Conservation (phyloP, 441 rosid species). For the Syzygium malaccense region DNA sequence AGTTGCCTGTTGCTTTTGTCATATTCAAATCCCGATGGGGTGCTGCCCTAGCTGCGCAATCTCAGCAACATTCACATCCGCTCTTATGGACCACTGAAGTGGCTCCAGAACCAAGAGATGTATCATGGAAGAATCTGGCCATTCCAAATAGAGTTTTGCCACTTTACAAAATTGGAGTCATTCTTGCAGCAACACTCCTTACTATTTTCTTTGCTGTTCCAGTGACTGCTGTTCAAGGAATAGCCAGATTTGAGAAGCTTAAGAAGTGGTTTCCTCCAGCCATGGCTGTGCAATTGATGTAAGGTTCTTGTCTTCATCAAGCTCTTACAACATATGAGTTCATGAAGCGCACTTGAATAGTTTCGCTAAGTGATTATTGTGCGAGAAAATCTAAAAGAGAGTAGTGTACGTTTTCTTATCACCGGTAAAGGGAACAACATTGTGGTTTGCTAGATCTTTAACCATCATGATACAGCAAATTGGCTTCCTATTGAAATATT, state of each 20-base stretch:
- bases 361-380: neutral
- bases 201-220: slow-evolving; percentile 84
- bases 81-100: slow-evolving; percentile 62
- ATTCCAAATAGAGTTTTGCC: slow-evolving; percentile 47
- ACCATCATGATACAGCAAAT: neutral
- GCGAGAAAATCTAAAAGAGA: neutral
- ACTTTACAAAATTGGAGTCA: slow-evolving; percentile 51
- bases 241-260: slow-evolving; percentile 77
- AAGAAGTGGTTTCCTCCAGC: slow-evolving; percentile 91
- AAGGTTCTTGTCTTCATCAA: slow-evolving; percentile 12
- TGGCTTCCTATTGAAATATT: neutral
- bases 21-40: slow-evolving; percentile 69
- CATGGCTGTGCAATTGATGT: slow-evolving; percentile 77
- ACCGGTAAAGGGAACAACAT: neutral
- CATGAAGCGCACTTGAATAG: neutral
- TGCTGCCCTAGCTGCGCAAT: slow-evolving; percentile 69
- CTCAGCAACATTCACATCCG: slow-evolving; percentile 79
- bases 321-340: neutral
- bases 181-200: slow-evolving; percentile 66
- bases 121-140: slow-evolving; percentile 67
- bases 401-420: neutral
- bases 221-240: slow-evolving; percentile 94
- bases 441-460: neutral
- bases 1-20: slow-evolving; percentile 72
- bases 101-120: slow-evolving; percentile 90